Conservation (phyloP, 2,329 filamentous ascomycete genomes). For the Tolypocladium album region DNA sequence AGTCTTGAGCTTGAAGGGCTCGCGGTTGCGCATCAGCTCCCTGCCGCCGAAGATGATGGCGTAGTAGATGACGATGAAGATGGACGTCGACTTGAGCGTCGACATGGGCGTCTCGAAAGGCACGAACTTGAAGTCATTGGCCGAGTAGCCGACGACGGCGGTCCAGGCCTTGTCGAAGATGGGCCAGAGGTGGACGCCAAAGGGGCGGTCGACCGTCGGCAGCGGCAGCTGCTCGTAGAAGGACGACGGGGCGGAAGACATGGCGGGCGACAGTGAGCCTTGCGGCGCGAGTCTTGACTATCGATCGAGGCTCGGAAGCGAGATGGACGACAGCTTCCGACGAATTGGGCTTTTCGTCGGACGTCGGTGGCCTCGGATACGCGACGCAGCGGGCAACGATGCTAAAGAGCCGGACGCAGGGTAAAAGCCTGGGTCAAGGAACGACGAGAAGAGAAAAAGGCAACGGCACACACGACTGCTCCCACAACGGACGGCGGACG, state of each 20-base stretch:
- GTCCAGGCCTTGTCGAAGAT: constrained; percentile 85
- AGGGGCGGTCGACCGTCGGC: constrained; percentile 83
- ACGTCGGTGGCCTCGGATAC: neutral
- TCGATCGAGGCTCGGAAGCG: neutral
- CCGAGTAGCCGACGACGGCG: constrained; percentile 65
- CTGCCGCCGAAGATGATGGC: constrained; percentile 85
- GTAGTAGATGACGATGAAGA: constrained; percentile 84
- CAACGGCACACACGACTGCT: constrained; percentile 11
- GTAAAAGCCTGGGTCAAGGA: neutral
- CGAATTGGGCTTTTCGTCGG: neutral
- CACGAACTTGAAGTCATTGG: constrained; percentile 76
- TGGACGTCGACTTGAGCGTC: constrained; percentile 70
- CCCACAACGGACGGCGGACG: constrained; percentile 8
- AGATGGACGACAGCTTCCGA: neutral
- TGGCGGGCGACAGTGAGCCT: constrained; percentile 12
- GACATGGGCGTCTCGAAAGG: constrained; percentile 80
- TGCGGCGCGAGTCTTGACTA: neutral
- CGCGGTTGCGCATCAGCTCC: constrained; percentile 80
- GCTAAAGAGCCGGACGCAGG: neutral
- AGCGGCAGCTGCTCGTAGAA: constrained; percentile 49
- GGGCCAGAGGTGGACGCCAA: constrained; percentile 86
- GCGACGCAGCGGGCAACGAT: neutral
- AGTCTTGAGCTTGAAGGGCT: constrained; percentile 75
- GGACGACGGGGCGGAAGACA: constrained; percentile 27
- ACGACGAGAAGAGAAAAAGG: constrained; percentile 2